Conservation (phyloP, 2,329 filamentous ascomycete genomes). For the Aspergillus fijiensis region DNA sequence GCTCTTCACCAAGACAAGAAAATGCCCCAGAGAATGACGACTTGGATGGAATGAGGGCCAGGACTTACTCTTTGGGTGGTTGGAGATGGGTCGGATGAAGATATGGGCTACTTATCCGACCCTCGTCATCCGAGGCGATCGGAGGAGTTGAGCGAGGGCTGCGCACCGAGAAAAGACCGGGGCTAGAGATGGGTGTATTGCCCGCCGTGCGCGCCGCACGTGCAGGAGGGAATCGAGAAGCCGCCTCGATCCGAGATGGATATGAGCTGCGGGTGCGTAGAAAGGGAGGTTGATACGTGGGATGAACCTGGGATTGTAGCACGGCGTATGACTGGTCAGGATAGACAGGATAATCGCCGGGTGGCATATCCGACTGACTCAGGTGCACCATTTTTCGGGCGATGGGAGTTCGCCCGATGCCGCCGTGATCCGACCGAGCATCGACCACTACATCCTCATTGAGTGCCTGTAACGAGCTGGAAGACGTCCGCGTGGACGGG, state of each 20-base stretch:
- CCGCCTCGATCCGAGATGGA: slow-evolving; percentile 36
- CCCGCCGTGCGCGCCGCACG: slow-evolving; percentile 43
- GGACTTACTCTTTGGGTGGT: slow-evolving; percentile 70
- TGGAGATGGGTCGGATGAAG: slow-evolving; percentile 71
- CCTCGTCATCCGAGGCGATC: slow-evolving; percentile 38
- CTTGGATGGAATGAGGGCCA: background rate
- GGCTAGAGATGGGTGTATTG: slow-evolving; percentile 50
- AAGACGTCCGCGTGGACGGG: slow-evolving; percentile 42
- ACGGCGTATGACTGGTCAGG: slow-evolving; percentile 51
- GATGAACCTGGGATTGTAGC: slow-evolving; percentile 46
- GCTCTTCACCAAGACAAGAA: background rate
- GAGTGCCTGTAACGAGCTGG: slow-evolving; percentile 44
- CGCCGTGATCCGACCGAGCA: slow-evolving; percentile 33
- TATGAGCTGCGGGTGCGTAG: slow-evolving; percentile 47
- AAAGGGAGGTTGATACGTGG: slow-evolving; percentile 40
- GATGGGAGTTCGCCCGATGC: slow-evolving; percentile 24
- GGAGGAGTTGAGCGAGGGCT: slow-evolving; percentile 33
- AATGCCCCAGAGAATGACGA: background rate
- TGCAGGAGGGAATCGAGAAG: slow-evolving; percentile 21
- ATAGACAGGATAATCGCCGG: slow-evolving; percentile 45
- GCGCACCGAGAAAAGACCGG: slow-evolving; percentile 46
- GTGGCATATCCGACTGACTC: slow-evolving; percentile 26
- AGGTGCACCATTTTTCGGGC: slow-evolving; percentile 29
- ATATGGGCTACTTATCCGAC: slow-evolving; percentile 56
- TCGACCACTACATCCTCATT: slow-evolving; percentile 40